Percentiles rank a stretch among this genome's conserved stretches.
Conservation (phyloP, 768 basidiomycete species). For the Fomitopsis serialis region DNA sequence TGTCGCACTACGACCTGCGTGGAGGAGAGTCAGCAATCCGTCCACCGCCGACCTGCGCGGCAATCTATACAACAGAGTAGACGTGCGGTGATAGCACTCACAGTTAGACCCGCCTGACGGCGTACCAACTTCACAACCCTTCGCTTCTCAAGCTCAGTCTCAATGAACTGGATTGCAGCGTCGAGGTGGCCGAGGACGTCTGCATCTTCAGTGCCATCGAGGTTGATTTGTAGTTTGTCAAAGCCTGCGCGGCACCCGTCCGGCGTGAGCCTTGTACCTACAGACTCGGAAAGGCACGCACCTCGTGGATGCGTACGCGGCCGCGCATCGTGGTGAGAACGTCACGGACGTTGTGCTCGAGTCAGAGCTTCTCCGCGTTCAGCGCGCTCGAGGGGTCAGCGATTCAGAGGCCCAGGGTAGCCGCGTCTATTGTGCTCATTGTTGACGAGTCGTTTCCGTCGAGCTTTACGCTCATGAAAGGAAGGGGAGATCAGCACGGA, state of each 20-base stretch:
- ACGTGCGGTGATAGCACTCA: no score
- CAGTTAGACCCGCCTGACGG: constrained; percentile 87
- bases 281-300: constrained; percentile 19
- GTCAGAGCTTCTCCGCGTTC: constrained; percentile 52
- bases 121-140: constrained; percentile 86
- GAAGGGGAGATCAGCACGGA: no score
- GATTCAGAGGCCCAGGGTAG: constrained; percentile 79
- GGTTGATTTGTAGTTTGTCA: constrained; percentile 74
- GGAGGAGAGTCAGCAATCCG: constrained; percentile 1
- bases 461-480: no score
- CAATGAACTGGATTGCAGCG: constrained; percentile 78
- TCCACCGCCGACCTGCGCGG: no score
- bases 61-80: no score
- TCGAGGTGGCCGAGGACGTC: constrained; percentile 79
- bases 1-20: constrained; percentile 72
- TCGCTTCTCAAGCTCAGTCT: constrained; percentile 68
- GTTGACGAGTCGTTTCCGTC: no score
- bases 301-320: constrained; percentile 59
- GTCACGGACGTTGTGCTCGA: constrained; percentile 68
- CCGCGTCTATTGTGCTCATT: constrained; percentile 89
- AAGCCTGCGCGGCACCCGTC: constrained; percentile 48
- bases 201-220: constrained; percentile 70
- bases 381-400: no score
- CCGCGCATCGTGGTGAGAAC: constrained; percentile 72
- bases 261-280: background rate